phyloP scores from a whole-genome alignment of 176 grass and related monocot genomes.

The Secale cereale region DNA sequence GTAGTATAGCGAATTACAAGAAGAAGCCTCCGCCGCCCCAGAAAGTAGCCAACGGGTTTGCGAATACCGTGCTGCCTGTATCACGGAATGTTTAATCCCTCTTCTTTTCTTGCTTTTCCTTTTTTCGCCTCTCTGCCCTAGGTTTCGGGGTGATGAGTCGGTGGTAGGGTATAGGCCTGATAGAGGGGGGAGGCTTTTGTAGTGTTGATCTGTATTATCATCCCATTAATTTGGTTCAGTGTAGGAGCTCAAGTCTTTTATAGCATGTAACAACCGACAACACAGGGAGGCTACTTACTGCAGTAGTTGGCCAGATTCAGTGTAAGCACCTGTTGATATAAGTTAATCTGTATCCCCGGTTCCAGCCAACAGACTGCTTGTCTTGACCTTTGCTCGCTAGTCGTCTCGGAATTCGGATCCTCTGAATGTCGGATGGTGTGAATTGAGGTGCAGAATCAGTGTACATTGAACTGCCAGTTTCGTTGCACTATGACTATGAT shows the following conservation, averaged over 20 bases:
- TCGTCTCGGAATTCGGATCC: too few relatives aligned
- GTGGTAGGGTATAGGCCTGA: slow-evolving; percentile 44
- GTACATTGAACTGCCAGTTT: too few relatives aligned
- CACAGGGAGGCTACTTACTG: slow-evolving; percentile 26
- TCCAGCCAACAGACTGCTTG: background rate
- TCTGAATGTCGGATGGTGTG: too few relatives aligned
- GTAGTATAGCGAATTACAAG: slow-evolving; percentile 90
- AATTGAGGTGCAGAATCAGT: too few relatives aligned
- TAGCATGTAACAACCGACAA: slow-evolving; percentile 49
- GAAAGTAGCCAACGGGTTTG: slow-evolving; percentile 70
- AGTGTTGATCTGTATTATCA: slow-evolving; percentile 53
- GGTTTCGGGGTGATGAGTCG: slow-evolving; percentile 8
- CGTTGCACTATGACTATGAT: too few relatives aligned
- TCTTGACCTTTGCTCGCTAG: background rate
- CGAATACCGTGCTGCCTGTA: slow-evolving; percentile 39
- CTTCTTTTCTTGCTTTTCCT: background rate
- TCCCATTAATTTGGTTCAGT: slow-evolving; percentile 44
- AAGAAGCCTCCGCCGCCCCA: slow-evolving; percentile 51
- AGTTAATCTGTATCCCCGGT: background rate
- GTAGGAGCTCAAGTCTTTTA: slow-evolving; percentile 36
- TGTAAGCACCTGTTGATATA: slow-evolving; percentile 36
- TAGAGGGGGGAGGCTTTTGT: slow-evolving; percentile 34
- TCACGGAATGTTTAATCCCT: slow-evolving; percentile 56
- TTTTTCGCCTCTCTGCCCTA: slow-evolving; percentile 23
- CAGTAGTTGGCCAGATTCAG: slow-evolving; percentile 38